A percentile compares a stretch with the other conserved stretches of the same genome.
Evolutionary conservation across 306 rosid species (phyloP).

Genomic region (Myrica gale): DNA sequence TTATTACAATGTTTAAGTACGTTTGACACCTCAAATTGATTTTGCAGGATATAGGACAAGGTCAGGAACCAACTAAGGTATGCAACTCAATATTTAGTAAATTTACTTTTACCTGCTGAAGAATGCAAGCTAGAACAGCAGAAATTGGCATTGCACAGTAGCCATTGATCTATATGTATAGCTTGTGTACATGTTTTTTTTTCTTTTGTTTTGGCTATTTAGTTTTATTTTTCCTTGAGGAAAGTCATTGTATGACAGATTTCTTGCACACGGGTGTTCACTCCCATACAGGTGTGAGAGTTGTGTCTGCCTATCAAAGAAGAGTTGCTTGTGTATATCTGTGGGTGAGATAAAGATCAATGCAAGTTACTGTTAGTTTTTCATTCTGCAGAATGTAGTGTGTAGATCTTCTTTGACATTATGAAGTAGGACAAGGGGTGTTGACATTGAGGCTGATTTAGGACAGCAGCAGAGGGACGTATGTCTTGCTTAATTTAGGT

Average conservation of each 20-base stretch:
- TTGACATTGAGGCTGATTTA: not conserved
- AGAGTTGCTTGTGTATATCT: not conserved
- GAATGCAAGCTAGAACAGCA: not conserved
- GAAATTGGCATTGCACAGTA: not conserved
- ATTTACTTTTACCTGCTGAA: slow-evolving; percentile 1
- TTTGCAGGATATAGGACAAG: slow-evolving; percentile 38
- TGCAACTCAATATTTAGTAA: slow-evolving; percentile 1
- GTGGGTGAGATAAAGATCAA: not conserved
- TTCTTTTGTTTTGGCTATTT: not conserved
- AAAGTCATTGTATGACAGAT: not conserved
- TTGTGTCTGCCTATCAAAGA: not conserved
- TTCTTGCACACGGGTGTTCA: not conserved
- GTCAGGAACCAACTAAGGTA: slow-evolving; percentile 58
- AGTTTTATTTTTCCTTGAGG: too few relatives aligned
- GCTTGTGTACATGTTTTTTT: not conserved
- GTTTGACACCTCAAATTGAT: slow-evolving; percentile 21
- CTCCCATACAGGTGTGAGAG: not conserved
- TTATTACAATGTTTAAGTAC: slow-evolving; percentile 11
- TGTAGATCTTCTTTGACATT: not conserved
- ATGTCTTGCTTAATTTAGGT: not conserved
- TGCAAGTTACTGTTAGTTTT: not conserved
- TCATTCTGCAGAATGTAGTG: not conserved
- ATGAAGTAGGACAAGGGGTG: not conserved
- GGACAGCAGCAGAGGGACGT: not conserved
- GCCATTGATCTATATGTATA: not conserved